phyloP scores from a whole-genome alignment of 2,329 filamentous ascomycete genomes.

The Berkeleyomyces rouxiae region DNA sequence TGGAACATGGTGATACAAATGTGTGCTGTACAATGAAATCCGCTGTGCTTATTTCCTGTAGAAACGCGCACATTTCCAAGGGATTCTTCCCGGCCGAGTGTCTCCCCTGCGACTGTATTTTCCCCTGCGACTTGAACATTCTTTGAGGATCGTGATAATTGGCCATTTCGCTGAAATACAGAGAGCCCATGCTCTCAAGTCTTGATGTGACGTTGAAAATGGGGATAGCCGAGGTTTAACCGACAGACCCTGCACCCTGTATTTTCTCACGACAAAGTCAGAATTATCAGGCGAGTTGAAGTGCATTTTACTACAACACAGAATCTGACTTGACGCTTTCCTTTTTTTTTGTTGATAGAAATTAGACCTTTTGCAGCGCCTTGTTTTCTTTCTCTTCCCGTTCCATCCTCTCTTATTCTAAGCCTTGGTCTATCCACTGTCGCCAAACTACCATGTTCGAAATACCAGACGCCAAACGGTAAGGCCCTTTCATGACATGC shows the following conservation, averaged over 20 bases:
- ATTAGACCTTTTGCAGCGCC: background rate
- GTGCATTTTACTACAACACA: too few relatives aligned
- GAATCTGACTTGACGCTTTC: too few relatives aligned
- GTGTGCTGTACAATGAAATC: background rate
- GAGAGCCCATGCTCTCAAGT: too few relatives aligned
- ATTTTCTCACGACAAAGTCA: background rate
- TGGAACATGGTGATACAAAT: background rate
- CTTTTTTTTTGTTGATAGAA: background rate
- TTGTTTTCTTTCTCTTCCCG: background rate
- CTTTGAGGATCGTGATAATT: too few relatives aligned
- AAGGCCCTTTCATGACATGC: conserved; percentile 13
- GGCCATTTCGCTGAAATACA: too few relatives aligned
- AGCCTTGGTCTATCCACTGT: background rate
- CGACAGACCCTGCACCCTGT: background rate
- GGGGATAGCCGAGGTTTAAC: background rate
- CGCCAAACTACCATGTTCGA: conserved; percentile 29
- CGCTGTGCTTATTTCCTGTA: too few relatives aligned
- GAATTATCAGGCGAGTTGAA: too few relatives aligned
- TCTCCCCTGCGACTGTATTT: too few relatives aligned
- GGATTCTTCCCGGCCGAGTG: too few relatives aligned
- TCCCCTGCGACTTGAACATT: too few relatives aligned
- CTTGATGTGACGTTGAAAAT: background rate
- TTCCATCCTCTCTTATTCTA: background rate
- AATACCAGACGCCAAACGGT: conserved; percentile 36
- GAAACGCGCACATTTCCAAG: too few relatives aligned